Percentiles rank a stretch among this genome's conserved stretches.
These are phyloP conservation scores for Naganishia sp. DNA, from an alignment of 1,284 basidiomycete genomes.

Conservation along the genomic window DNA sequence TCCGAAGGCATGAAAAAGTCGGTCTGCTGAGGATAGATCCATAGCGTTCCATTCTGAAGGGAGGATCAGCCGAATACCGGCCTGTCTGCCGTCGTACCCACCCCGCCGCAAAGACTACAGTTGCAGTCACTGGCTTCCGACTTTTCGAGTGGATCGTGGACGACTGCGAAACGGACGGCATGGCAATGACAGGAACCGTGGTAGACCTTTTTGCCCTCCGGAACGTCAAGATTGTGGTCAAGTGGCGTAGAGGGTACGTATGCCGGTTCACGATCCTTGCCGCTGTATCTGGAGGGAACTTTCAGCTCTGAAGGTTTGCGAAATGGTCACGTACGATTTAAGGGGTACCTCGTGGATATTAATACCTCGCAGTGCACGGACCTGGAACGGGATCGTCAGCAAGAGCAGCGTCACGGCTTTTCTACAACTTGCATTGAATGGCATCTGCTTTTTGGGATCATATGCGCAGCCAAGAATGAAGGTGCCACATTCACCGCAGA, in stretches of 20 bases:
- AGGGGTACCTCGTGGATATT: constrained; percentile 34
- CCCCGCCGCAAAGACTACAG: constrained; percentile 37
- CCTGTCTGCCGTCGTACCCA: constrained; percentile 19
- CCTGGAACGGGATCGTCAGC: constrained; percentile 15
- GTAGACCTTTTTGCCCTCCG: constrained; percentile 34
- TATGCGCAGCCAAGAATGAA: constrained; percentile 12
- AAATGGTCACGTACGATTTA: constrained; percentile 22
- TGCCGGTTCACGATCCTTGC: constrained; percentile 30
- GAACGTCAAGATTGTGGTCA: constrained; percentile 22
- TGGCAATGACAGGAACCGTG: constrained; percentile 38
- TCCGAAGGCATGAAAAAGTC: constrained; percentile 30
- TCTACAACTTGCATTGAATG: constrained; percentile 33
- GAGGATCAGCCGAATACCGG: not conserved
- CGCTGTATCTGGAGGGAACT: constrained; percentile 28
- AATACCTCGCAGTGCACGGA: constrained; percentile 35
- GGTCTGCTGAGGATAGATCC: constrained; percentile 34
- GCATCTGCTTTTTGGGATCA: constrained; percentile 24
- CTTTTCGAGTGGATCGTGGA: constrained; percentile 30
- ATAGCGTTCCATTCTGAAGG: constrained; percentile 35
- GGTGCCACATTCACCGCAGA: constrained; percentile 36
- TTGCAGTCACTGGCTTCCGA: constrained; percentile 32
- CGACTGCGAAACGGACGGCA: constrained; percentile 35
- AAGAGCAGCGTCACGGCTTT: no score
- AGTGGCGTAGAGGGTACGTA: constrained; percentile 28
- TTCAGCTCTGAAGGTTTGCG: not conserved